Conservation (phyloP, 2,329 filamentous ascomycete species). For the Epichloe hybrida region DNA sequence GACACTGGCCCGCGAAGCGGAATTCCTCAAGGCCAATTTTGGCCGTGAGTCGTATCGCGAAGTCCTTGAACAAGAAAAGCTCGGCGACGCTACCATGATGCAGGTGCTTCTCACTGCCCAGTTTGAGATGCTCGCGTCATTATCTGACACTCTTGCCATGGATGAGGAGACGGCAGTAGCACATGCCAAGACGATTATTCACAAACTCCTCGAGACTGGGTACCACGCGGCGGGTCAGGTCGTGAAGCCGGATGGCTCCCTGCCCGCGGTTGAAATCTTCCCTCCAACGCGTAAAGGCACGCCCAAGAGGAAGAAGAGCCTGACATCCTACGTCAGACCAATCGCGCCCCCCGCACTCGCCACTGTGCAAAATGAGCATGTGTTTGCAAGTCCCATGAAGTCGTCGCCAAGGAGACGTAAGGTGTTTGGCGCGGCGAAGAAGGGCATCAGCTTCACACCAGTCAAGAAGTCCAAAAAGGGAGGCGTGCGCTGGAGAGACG, state of each 20-base stretch:
- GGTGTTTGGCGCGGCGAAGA: slow-evolving; percentile 41
- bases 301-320: slow-evolving; percentile 55
- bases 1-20: slow-evolving; percentile 65
- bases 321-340: slow-evolving; percentile 27
- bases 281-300: slow-evolving; percentile 61
- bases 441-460: slow-evolving; percentile 69
- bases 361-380: slow-evolving; percentile 18
- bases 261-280: slow-evolving; percentile 49
- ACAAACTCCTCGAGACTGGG: slow-evolving; percentile 64
- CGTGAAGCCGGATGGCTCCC: slow-evolving; percentile 72
- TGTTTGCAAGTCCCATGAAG: slow-evolving; percentile 44
- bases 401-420: slow-evolving; percentile 72
- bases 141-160: slow-evolving; percentile 72
- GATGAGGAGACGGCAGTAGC: slow-evolving; percentile 70
- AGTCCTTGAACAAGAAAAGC: slow-evolving; percentile 72
- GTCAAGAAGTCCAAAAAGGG: slow-evolving; percentile 66
- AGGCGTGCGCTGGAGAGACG: slow-evolving; percentile 84
- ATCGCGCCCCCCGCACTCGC: slow-evolving; percentile 31
- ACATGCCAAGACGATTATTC: slow-evolving; percentile 64
- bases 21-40: slow-evolving; percentile 71
- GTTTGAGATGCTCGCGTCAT: slow-evolving; percentile 76
- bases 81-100: slow-evolving; percentile 61
- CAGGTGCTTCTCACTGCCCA: slow-evolving; percentile 80
- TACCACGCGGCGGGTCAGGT: slow-evolving; percentile 65
- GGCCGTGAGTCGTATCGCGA: slow-evolving; percentile 66